A percentile compares a stretch with the other conserved stretches of the same genome.
phyloP scores from a whole-genome alignment of 148 eudicot genomes.

The Arctostaphylos glauca region DNA sequence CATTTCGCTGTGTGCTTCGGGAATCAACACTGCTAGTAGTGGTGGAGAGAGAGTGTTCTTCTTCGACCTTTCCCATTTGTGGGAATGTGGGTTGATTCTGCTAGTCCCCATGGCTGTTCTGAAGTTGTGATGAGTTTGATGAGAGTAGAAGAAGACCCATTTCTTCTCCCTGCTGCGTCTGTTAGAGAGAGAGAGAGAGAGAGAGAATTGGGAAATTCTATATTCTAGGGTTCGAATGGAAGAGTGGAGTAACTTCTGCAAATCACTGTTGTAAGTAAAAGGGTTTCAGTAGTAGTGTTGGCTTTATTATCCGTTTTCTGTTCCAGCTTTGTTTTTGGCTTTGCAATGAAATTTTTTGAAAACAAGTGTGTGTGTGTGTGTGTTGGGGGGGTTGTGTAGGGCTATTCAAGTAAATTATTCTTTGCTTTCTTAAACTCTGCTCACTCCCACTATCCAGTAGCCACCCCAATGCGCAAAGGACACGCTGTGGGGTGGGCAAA shows the following conservation, averaged over 20 bases:
- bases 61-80: constrained; percentile 47
- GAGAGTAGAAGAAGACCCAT: constrained; percentile 29
- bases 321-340: not conserved
- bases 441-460: no score
- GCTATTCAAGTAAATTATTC: not conserved
- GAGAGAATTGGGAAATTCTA: constrained; percentile 9
- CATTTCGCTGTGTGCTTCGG: constrained; percentile 20
- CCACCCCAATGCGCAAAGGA: no score
- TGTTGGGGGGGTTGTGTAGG: not conserved
- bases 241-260: constrained; percentile 22
- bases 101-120: constrained; percentile 30
- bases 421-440: not conserved
- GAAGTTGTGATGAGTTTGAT: constrained; percentile 26
- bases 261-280: not conserved
- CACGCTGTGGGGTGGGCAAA: no score
- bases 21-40: constrained; percentile 25
- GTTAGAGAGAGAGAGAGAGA: not conserved
- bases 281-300: not conserved
- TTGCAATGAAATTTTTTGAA: not conserved
- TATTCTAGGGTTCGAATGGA: constrained; percentile 25
- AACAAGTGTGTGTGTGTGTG: not conserved
- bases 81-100: constrained; percentile 22
- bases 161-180: not conserved
- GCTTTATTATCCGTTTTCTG: not conserved
- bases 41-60: constrained; percentile 28